phyloP scores from a whole-genome alignment of 2,329 filamentous ascomycete genomes.

The Venturia aucupariae region DNA sequence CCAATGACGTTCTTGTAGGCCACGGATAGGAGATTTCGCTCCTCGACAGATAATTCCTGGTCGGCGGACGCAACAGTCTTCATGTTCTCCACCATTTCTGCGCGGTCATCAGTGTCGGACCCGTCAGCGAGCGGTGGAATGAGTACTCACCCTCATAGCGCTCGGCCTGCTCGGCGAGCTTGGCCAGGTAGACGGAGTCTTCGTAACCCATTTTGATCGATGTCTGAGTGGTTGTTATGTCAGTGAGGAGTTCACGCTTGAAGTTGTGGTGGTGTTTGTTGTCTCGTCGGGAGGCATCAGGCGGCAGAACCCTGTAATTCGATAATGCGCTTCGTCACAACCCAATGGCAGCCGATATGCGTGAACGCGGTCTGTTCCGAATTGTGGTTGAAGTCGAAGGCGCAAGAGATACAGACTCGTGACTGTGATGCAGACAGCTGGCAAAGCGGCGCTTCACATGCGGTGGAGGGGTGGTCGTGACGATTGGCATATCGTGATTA shows the following conservation, averaged over 20 bases:
- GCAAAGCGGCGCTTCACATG: slow-evolving; percentile 1
- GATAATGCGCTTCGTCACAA: slow-evolving; percentile 5
- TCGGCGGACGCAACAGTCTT: slow-evolving; percentile 87
- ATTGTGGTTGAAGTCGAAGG: neutral
- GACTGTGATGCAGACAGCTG: neutral
- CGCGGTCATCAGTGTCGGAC: slow-evolving; percentile 18
- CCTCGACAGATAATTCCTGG: slow-evolving; percentile 64
- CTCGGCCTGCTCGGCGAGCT: slow-evolving; percentile 99
- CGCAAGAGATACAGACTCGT: neutral
- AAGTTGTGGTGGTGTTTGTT: neutral
- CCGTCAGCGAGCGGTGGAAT: neutral
- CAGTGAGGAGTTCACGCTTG: slow-evolving; percentile 14
- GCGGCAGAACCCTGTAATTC: slow-evolving; percentile 1
- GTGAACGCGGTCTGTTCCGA: slow-evolving; percentile 1
- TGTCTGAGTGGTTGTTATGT: slow-evolving; percentile 16
- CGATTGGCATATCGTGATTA: slow-evolving; percentile 6
- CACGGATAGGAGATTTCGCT: slow-evolving; percentile 94
- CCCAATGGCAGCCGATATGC: neutral
- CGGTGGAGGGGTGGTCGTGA: neutral
- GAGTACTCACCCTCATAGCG: slow-evolving; percentile 79
- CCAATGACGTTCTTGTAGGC: slow-evolving; percentile 99
- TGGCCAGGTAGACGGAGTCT: slow-evolving; percentile 98
- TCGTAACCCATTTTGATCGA: slow-evolving; percentile 86
- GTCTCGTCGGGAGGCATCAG: neutral
- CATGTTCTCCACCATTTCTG: slow-evolving; percentile 99